These are phyloP conservation scores for Candida succiphila DNA, from an alignment of 805 yeast species.

Conservation along the genomic window DNA sequence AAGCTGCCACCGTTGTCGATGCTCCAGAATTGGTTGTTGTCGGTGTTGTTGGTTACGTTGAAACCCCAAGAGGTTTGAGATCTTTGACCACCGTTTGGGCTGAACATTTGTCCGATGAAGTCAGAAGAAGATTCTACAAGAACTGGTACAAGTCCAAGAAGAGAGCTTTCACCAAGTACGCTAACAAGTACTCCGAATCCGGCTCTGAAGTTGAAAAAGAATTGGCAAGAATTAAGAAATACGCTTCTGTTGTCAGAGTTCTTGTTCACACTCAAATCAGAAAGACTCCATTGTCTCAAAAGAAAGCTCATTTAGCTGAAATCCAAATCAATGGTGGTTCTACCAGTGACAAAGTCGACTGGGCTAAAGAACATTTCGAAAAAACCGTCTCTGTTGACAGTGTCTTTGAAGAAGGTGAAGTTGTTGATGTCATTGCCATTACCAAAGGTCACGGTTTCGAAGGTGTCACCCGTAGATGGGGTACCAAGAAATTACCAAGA, in stretches of 20 bases:
- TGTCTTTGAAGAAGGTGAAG: conserved; percentile 98
- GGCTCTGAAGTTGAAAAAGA: conserved; percentile 87
- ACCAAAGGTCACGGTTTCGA: conserved; percentile 99
- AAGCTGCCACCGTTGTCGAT: conserved; percentile 98
- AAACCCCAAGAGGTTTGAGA: conserved; percentile 99
- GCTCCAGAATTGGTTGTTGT: conserved; percentile 98
- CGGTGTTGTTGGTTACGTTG: conserved; percentile 99
- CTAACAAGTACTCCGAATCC: conserved; percentile 93
- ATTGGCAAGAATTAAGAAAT: conserved; percentile 97
- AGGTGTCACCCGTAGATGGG: conserved; percentile 99
- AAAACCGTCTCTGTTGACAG: conserved; percentile 94
- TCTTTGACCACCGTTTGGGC: conserved; percentile 99
- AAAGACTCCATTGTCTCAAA: conserved; percentile 97
- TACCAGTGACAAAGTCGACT: conserved; percentile 90
- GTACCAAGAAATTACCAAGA: conserved; percentile 99
- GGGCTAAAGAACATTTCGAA: conserved; percentile 99
- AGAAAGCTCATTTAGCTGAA: conserved; percentile 99
- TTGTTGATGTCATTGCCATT: conserved; percentile 97
- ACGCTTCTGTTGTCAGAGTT: conserved; percentile 97
- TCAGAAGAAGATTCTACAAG: conserved; percentile 99
- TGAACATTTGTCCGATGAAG: conserved; percentile 98
- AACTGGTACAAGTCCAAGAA: conserved; percentile 99
- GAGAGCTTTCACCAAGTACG: conserved; percentile 99
- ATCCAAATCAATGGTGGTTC: conserved; percentile 99
- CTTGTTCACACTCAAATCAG: conserved; percentile 99